Percentiles rank a stretch among this genome's conserved stretches.
Evolutionary conservation across 257 asterid species (phyloP).

Genomic region (Cordia subcordata): DNA sequence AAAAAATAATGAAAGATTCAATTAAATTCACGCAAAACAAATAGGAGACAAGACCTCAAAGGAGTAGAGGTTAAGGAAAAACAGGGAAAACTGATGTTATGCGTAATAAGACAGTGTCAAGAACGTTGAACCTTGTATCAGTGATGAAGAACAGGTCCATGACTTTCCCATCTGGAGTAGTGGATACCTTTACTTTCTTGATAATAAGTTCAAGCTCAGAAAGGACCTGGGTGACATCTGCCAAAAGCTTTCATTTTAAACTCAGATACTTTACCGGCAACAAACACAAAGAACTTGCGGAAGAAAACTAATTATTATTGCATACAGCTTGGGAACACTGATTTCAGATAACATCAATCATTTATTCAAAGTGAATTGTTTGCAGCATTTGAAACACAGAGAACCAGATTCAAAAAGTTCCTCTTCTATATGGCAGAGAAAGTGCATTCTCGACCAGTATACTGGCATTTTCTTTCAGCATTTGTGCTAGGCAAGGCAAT

Average conservation of each 20-base stretch:
- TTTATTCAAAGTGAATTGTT: neutral
- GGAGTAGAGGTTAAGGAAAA: neutral
- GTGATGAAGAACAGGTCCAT: slow-evolving; percentile 86
- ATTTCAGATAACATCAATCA: neutral
- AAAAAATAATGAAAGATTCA: too few species aligned
- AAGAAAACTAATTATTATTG: neutral
- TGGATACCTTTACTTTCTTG: slow-evolving; percentile 77
- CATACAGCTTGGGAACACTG: neutral
- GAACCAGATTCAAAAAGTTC: neutral
- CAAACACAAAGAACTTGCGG: neutral
- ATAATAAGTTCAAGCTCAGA: slow-evolving; percentile 74
- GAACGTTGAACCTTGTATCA: slow-evolving; percentile 53
- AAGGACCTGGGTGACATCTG: slow-evolving; percentile 75
- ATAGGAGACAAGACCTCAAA: neutral
- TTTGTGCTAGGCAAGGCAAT: too few species aligned
- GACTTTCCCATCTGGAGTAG: slow-evolving; percentile 89
- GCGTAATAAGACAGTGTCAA: neutral
- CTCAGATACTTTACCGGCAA: neutral
- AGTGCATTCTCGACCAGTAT: too few species aligned
- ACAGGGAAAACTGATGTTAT: neutral
- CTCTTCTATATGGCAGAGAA: too few species aligned
- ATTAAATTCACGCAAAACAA: neutral
- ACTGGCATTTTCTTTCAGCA: too few species aligned
- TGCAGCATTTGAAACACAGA: neutral
- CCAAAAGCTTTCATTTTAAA: slow-evolving; percentile 16